phyloP scores from a whole-genome alignment of 2,329 filamentous ascomycete species.

The Aotearoamyces nothofagi region DNA sequence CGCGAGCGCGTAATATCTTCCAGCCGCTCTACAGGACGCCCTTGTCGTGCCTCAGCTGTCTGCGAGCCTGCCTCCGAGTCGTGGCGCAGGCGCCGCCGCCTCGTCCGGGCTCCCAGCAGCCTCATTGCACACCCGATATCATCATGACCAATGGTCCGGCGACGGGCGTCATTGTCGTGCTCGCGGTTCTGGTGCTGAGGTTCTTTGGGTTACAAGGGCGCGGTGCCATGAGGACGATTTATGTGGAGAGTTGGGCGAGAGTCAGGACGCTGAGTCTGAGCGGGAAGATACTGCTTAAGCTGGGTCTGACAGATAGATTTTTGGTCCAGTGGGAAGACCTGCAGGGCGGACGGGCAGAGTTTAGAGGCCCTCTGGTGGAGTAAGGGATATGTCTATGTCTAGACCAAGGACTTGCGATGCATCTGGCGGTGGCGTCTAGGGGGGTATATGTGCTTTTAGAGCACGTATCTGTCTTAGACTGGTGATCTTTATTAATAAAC shows the following conservation, averaged over 20 bases:
- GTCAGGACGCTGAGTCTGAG: slow-evolving; percentile 73
- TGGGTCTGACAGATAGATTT: slow-evolving; percentile 57
- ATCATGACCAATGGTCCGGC: slow-evolving; percentile 83
- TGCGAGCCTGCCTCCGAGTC: slow-evolving; percentile 44
- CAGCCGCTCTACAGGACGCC: slow-evolving; percentile 65
- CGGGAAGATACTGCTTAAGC: slow-evolving; percentile 55
- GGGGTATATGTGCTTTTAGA: too few species aligned
- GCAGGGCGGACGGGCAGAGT: slow-evolving; percentile 16
- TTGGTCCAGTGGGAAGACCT: slow-evolving; percentile 62
- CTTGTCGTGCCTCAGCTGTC: slow-evolving; percentile 47
- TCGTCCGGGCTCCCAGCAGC: slow-evolving; percentile 14
- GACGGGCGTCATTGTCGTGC: slow-evolving; percentile 63
- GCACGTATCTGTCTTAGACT: too few species aligned
- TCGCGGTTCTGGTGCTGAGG: slow-evolving; percentile 37
- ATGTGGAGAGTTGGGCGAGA: slow-evolving; percentile 86
- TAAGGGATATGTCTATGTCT: slow-evolving; percentile 6
- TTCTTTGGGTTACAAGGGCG: slow-evolving; percentile 32
- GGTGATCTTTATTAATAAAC: too few species aligned
- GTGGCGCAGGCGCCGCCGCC: slow-evolving; percentile 22
- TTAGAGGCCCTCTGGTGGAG: slow-evolving; percentile 18
- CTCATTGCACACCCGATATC: slow-evolving; percentile 42
- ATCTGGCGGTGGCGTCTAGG: too few species aligned
- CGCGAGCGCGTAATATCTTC: slow-evolving; percentile 67
- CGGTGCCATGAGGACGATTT: slow-evolving; percentile 58
- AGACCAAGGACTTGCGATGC: too few species aligned